Base-by-base conservation (phyloP, 1,284 basidiomycete species). In the Ceratobasidium theobromae region DNA sequence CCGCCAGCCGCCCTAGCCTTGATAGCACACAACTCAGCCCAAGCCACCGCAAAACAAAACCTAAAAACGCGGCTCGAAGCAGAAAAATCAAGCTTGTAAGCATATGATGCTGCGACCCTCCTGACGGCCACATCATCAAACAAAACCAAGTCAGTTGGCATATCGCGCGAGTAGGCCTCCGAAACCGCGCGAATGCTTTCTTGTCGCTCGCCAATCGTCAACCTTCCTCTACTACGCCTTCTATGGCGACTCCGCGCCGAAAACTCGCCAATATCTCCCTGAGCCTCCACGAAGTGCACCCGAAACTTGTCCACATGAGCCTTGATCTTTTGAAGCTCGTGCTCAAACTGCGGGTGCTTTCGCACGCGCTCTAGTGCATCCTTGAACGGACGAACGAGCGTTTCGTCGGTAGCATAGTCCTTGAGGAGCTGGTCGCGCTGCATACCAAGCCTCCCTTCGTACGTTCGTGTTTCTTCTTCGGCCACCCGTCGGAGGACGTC, bases 71-170 rank as follows among this genome's bases (percentile, higher is more conserved):
- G 30, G 8, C 14, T 4, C 43, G 6, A 1, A 2, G 0, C 12
- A n/a, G 4, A 38, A 11, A 28, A 40, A 28, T 52, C 65, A 23
- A 55, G 30, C 18, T 51, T 11, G 18, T 67, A 69, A n/a, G 68
- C 68, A 52, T 64, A 69, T 4, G 68, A 62, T 4, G 55, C 65
- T n/a, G 66, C 66, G 1, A 69, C 38, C n/a, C 52, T 30, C 23
- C 41, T 33, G 3, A 66, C 52, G n/a, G 33, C 68, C 3, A 38
- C 55, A 30, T 67, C 53, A 49, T 33, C 32, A 46, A 67, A 69
- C 9, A 52, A 14, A 1, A 23, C 16, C n/a, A 69, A 33, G 9
- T 18, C 38, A 16, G 1, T 25, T 3, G 45, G 49, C 14, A 45
- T 18, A 5, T 27, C 43, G 30, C 14, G 33, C 12, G 48, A 46